A percentile compares a stretch with the other conserved stretches of the same genome.
Conservation (phyloP, 768 basidiomycete genomes). For the Boletus fagicola region DNA sequence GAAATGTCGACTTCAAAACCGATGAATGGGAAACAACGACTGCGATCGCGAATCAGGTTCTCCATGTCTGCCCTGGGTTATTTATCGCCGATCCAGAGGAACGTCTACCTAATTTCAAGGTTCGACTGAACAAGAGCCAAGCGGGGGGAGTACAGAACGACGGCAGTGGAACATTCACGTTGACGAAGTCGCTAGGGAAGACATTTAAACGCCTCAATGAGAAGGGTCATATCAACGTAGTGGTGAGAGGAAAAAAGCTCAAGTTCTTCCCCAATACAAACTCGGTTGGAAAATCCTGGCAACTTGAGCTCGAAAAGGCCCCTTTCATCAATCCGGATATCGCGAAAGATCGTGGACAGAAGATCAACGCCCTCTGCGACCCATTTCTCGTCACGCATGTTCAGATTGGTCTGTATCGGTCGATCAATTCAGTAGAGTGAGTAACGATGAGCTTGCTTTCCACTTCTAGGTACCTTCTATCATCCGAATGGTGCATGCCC, state of each 20-base stretch:
- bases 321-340: slow-evolving; percentile 54
- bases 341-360: slow-evolving; percentile 48
- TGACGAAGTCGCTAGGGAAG: slow-evolving; percentile 34
- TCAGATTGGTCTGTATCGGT: slow-evolving; percentile 58
- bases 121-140: slow-evolving; percentile 49
- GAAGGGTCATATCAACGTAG: slow-evolving; percentile 38
- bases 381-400: slow-evolving; percentile 56
- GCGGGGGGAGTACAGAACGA: slow-evolving; percentile 56
- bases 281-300: slow-evolving; percentile 12
- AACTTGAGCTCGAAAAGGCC: slow-evolving; percentile 48
- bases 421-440: not conserved
- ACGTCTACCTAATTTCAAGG: slow-evolving; percentile 55
- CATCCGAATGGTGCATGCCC: slow-evolving; percentile 22
- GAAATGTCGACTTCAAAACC: slow-evolving; percentile 36
- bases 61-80: slow-evolving; percentile 44
- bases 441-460: not conserved
- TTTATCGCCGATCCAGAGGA: slow-evolving; percentile 26
- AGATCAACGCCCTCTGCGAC: slow-evolving; percentile 42
- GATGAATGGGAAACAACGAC: slow-evolving; percentile 58
- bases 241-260: slow-evolving; percentile 42
- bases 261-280: slow-evolving; percentile 19
- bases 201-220: slow-evolving; percentile 48
- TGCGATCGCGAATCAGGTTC: slow-evolving; percentile 45
- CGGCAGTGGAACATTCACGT: slow-evolving; percentile 43
- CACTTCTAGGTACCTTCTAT: slow-evolving; percentile 28